Conservation (phyloP, 2,329 filamentous ascomycete species). For the Amauroascus verrucosus region DNA sequence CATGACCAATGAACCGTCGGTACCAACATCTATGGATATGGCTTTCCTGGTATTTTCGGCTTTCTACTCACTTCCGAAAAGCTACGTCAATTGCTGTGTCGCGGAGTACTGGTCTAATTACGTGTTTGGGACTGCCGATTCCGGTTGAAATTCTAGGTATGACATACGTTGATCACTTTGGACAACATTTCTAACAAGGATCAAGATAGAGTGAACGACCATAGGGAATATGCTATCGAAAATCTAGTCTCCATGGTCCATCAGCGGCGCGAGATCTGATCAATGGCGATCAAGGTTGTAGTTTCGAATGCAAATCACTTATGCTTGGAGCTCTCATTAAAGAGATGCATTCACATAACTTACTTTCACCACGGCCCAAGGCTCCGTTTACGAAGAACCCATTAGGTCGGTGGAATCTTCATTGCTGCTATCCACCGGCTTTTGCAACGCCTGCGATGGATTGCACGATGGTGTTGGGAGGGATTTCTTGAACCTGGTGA, state of each 20-base stretch:
- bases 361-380: constrained; percentile 15
- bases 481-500: constrained; percentile 10
- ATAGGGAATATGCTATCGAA: constrained; percentile 11
- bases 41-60: not conserved
- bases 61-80: not conserved
- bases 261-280: constrained; percentile 13
- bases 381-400: constrained; percentile 14
- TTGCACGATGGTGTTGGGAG: not conserved
- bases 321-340: constrained; percentile 20
- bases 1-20: too few species aligned
- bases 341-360: constrained; percentile 13
- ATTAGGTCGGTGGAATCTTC: constrained; percentile 4
- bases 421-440: constrained; percentile 4
- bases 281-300: constrained; percentile 15
- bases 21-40: too few species aligned
- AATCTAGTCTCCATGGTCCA: constrained; percentile 11
- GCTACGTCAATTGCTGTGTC: constrained; percentile 8
- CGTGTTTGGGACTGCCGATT: constrained; percentile 19
- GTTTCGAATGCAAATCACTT: constrained; percentile 21
- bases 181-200: too few species aligned
- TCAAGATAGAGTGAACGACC: not conserved
- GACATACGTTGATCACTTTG: not conserved
- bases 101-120: constrained; percentile 13
- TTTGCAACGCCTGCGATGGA: not conserved
- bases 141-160: constrained; percentile 16